phyloP scores from a whole-genome alignment of 140 eudicot genomes.

The Stevia rebaudiana region DNA sequence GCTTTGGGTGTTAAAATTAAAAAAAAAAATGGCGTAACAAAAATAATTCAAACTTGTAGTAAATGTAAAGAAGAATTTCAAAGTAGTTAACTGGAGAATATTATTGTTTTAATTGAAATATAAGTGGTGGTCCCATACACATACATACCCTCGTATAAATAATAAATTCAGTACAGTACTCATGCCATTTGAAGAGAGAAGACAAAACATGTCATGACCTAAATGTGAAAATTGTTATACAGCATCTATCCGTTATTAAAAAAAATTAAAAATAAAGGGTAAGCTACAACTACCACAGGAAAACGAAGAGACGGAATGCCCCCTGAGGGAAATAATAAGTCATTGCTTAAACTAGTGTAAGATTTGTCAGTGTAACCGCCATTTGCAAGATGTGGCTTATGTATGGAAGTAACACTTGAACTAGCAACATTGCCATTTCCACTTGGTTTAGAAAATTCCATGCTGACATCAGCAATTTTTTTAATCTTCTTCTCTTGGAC shows the following conservation, averaged over 20 bases:
- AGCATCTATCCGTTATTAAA: too few species aligned
- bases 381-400: slow-evolving; percentile 51
- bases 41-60: neutral
- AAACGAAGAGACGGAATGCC: slow-evolving; percentile 68
- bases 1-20: slow-evolving; percentile 17
- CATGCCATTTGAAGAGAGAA: slow-evolving; percentile 9
- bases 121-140: neutral
- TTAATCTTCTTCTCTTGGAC: slow-evolving; percentile 95
- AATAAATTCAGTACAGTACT: neutral
- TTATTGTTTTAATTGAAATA: neutral
- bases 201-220: neutral
- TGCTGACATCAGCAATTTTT: slow-evolving; percentile 61
- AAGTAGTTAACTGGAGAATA: neutral
- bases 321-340: slow-evolving; percentile 53
- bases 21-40: too few species aligned
- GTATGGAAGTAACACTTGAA: slow-evolving; percentile 48
- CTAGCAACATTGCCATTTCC: slow-evolving; percentile 60
- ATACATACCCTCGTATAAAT: neutral
- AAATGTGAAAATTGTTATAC: too few species aligned
- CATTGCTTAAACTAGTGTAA: slow-evolving; percentile 50
- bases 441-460: slow-evolving; percentile 48
- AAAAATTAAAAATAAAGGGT: slow-evolving; percentile 10
- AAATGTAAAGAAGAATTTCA: neutral
- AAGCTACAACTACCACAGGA: slow-evolving; percentile 91
- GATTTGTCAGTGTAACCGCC: slow-evolving; percentile 32